Evolutionary conservation across 768 basidiomycete species (phyloP).

Genomic region (Tylopilus rubrobrunneus): DNA sequence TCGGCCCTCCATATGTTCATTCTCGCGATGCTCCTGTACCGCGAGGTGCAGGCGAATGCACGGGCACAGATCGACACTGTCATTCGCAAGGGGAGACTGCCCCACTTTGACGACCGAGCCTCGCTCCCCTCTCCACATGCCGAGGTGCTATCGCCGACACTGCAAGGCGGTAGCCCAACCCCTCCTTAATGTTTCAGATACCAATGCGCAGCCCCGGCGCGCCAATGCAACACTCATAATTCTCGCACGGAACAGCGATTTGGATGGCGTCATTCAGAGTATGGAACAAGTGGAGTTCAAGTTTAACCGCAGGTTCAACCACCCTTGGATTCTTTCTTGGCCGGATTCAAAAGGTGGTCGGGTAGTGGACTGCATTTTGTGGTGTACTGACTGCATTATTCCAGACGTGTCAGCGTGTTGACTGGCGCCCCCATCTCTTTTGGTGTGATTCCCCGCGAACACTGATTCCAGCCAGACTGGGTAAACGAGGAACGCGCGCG

Average conservation of each 20-base stretch:
- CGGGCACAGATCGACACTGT: too few species aligned
- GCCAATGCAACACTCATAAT: conserved; percentile 61
- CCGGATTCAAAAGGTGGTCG: conserved; percentile 47
- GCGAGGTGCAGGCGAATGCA: too few species aligned
- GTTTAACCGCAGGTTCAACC: conserved; percentile 55
- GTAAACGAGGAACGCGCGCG: conserved; percentile 65
- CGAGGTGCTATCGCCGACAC: neutral
- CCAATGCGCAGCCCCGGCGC: conserved; percentile 11
- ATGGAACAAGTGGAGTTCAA: conserved; percentile 54
- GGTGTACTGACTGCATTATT: conserved; percentile 12
- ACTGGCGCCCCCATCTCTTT: conserved; percentile 46
- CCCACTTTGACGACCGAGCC: conserved; percentile 24
- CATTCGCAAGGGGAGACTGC: conserved; percentile 20
- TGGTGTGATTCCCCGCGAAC: conserved; percentile 52
- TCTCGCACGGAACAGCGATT: conserved; percentile 47
- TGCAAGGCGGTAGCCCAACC: neutral
- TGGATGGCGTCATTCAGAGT: conserved; percentile 42
- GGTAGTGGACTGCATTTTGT: neutral
- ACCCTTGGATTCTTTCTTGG: conserved; percentile 63
- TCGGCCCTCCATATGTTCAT: too few species aligned
- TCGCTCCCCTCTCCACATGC: conserved; percentile 25
- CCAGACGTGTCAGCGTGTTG: conserved; percentile 33
- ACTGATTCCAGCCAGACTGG: conserved; percentile 73
- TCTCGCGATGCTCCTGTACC: too few species aligned
- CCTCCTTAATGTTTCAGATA: conserved; percentile 1